phyloP scores from a whole-genome alignment of 1,284 basidiomycete species.

The Ustilago shanxiensis region DNA sequence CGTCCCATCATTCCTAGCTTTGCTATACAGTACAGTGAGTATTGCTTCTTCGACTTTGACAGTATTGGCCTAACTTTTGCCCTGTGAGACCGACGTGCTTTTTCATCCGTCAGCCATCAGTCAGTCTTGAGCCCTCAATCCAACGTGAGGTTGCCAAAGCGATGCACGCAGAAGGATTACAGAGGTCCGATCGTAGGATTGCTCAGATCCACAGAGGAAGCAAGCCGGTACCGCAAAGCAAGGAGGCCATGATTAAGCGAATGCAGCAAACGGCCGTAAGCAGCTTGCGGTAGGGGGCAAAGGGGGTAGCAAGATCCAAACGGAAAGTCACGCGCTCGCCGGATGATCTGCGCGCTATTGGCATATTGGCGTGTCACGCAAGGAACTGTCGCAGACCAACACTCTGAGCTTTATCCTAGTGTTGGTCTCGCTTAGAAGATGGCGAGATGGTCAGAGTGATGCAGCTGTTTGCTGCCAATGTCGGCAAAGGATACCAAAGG shows the following conservation, averaged over 20 bases:
- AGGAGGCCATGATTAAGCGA: conserved; percentile 7
- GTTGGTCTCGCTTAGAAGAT: conserved; percentile 30
- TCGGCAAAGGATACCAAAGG: not conserved
- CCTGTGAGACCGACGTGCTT: too few species aligned
- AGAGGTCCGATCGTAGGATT: not conserved
- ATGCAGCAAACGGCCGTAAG: not conserved
- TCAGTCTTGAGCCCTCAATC: too few species aligned
- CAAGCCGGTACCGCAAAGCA: not conserved
- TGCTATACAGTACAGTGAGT: too few species aligned
- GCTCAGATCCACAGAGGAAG: not conserved
- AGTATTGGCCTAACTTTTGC: too few species aligned
- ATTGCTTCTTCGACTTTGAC: too few species aligned
- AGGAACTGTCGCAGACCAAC: conserved; percentile 12
- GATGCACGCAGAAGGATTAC: not conserved
- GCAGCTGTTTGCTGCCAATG: not conserved
- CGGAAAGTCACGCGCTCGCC: conserved; percentile 9
- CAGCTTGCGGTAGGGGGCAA: not conserved
- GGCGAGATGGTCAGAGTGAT: not conserved
- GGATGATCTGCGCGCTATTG: not conserved
- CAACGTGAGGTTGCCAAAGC: too few species aligned
- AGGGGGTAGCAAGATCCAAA: conserved; percentile 5
- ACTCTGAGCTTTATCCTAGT: conserved; percentile 1
- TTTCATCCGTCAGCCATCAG: too few species aligned
- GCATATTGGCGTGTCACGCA: not conserved
- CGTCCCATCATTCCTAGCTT: too few species aligned